phyloP scores from a whole-genome alignment of 352 stramenopile genomes.

The Globisporangium nodosum region DNA sequence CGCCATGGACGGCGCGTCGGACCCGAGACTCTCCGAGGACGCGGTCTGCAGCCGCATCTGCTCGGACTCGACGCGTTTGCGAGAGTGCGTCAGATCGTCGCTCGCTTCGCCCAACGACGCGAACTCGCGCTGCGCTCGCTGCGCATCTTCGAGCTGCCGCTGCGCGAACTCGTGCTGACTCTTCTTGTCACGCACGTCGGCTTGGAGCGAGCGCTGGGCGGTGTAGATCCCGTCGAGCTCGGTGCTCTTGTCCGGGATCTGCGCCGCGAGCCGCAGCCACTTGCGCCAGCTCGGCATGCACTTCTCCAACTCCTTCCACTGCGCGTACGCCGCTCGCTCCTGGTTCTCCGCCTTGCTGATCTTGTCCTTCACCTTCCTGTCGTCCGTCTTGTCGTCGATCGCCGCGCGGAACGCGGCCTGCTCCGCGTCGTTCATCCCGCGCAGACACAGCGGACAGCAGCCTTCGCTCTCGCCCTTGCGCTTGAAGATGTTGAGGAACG shows the following conservation, averaged over 20 bases:
- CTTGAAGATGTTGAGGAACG: slow-evolving; percentile 82
- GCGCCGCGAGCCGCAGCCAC: slow-evolving; percentile 43
- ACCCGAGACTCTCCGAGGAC: slow-evolving; percentile 27
- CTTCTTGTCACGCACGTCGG: slow-evolving; percentile 51
- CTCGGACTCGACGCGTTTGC: slow-evolving; percentile 25
- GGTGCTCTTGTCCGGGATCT: slow-evolving; percentile 37
- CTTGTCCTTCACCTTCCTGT: slow-evolving; percentile 70
- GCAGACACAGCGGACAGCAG: slow-evolving; percentile 71
- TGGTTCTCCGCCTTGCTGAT: slow-evolving; percentile 57
- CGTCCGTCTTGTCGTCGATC: slow-evolving; percentile 73
- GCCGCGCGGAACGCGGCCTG: slow-evolving; percentile 50
- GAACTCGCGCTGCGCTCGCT: slow-evolving; percentile 29
- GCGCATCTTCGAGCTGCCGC: slow-evolving; percentile 28
- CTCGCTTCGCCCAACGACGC: slow-evolving; percentile 19
- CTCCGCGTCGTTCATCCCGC: slow-evolving; percentile 53
- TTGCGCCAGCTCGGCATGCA: slow-evolving; percentile 68
- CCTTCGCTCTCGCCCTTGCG: slow-evolving; percentile 78
- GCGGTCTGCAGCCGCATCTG: slow-evolving; percentile 26
- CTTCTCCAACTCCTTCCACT: slow-evolving; percentile 49
- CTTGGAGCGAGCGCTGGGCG: slow-evolving; percentile 34
- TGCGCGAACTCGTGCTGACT: slow-evolving; percentile 7
- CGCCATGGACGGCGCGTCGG: slow-evolving; percentile 25
- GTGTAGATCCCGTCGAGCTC: slow-evolving; percentile 47
- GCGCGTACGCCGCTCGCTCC: slow-evolving; percentile 39
- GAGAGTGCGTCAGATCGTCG: slow-evolving; percentile 28